These are phyloP conservation scores for Pseudopithomyces chartarum DNA, from an alignment of 2,329 filamentous ascomycete species.

Conservation along the genomic window DNA sequence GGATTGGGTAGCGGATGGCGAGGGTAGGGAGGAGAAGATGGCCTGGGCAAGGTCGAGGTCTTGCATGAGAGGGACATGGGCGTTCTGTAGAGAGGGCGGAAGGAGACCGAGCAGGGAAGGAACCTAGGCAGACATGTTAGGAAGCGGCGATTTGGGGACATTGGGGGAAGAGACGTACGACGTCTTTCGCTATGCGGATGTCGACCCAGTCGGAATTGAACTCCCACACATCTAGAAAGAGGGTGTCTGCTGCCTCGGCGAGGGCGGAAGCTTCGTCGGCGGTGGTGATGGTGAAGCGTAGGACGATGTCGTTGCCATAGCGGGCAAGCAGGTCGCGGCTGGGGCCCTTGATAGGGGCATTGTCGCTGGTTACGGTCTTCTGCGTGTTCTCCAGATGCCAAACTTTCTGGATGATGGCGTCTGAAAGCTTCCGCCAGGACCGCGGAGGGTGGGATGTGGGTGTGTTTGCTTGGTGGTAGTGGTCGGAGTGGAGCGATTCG, in stretches of 20 bases:
- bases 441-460: constrained; percentile 22
- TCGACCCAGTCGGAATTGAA: constrained; percentile 83
- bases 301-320: constrained; percentile 82
- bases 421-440: constrained; percentile 46
- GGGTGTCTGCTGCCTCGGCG: constrained; percentile 71
- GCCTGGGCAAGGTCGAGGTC: constrained; percentile 72
- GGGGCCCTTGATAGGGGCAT: constrained; percentile 9
- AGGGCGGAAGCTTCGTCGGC: constrained; percentile 71
- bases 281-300: constrained; percentile 81
- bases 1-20: constrained; percentile 39
- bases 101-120: constrained; percentile 79
- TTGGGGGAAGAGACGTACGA: constrained; percentile 60
- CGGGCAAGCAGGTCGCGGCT: constrained; percentile 43
- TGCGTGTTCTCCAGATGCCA: constrained; percentile 33
- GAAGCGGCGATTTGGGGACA: neutral
- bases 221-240: constrained; percentile 91
- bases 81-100: constrained; percentile 71
- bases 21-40: constrained; percentile 76
- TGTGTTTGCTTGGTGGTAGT: constrained; percentile 16
- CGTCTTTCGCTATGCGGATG: constrained; percentile 75
- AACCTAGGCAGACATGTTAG: constrained; percentile 49
- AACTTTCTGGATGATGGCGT: constrained; percentile 40
- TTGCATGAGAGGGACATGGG: constrained; percentile 77
- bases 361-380: constrained; percentile 9
- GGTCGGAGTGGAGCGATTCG: constrained; percentile 20